Evolutionary conservation across 2,329 filamentous ascomycete species (phyloP), one percentile per base, ranked within the genome.

Genomic region (Fusarium sambucinum): DNA sequence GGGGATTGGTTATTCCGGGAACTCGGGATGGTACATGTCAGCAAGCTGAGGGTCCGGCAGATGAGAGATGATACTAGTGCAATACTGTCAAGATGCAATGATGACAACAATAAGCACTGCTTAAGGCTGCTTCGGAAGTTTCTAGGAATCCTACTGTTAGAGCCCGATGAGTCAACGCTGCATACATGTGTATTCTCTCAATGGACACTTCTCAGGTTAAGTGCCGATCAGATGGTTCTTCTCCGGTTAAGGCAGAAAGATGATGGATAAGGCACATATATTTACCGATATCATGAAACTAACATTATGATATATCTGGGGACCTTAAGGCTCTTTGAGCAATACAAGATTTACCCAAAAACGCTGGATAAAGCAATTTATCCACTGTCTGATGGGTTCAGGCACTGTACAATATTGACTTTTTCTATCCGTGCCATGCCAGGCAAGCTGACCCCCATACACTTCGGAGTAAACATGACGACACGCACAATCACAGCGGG

Each of bases 401-500:
- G 19, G 32, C 38, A 8, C 16, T 3, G 17, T 45, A 27, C 7
- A 41, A 40, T 30, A 38, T 37, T 44, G n/a, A 35, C 35, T 21
- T 48, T 45, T 10, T 16, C 30, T 25, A 50, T 44, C 27, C 10
- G 19, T 12, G 40, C 41, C 45, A 23, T 29, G 38, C 25, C 17
- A 53, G 25, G 65, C 55, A 56, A 52, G 52, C 48, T 68, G 66
- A 69, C 66, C 45, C 50, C 21, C n/a, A 38, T 29, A 29, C 59
- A 21, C 42, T 51, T 60, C 40, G 33, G 45, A 14, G 27, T 38
- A 35, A 46, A 52, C 44, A 59, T 69, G 66, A 69, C 66, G 66
- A 53, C 66, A 69, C 50, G 46, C 52, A 48, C 38, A 59, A 68
- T 70, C 50, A 63, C 62, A 55, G 56, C 54, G 69, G 69, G 42